Percentiles rank a stretch among this genome's conserved stretches.
Evolutionary conservation across 441 rosid genomes (phyloP).

Genomic region (Aquilaria agallochum): DNA sequence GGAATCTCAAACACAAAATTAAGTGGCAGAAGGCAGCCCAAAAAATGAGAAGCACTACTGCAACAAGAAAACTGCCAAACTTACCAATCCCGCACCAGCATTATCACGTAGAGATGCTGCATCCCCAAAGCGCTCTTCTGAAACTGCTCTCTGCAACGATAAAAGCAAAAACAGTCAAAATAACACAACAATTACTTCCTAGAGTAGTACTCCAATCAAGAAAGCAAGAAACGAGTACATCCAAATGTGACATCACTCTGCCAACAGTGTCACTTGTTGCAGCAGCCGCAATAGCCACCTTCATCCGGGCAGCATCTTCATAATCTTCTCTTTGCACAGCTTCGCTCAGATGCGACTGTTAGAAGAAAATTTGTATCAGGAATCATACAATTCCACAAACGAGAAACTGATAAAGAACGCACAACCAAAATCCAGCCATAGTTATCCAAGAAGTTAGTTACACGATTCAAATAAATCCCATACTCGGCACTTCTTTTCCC

Average conservation of each 20-base stretch:
- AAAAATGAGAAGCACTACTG: neutral
- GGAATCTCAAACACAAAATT: too few relatives aligned
- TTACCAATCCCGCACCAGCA: slow-evolving; percentile 80
- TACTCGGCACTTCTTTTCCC: too few relatives aligned
- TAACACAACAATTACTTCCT: neutral
- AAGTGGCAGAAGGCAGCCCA: neutral
- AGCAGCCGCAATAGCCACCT: slow-evolving; percentile 93
- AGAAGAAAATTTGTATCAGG: neutral
- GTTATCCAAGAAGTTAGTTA: too few relatives aligned
- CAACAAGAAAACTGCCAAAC: slow-evolving; percentile 9
- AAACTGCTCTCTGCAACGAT: slow-evolving; percentile 45
- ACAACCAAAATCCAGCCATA: too few relatives aligned
- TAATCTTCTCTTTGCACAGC: slow-evolving; percentile 70
- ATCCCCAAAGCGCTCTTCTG: slow-evolving; percentile 60
- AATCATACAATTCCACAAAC: too few relatives aligned
- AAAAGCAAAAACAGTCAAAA: slow-evolving; percentile 11
- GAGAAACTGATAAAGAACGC: too few relatives aligned
- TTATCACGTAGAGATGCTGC: slow-evolving; percentile 61
- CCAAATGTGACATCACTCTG: slow-evolving; percentile 55
- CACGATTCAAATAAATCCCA: too few relatives aligned
- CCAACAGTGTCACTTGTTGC: slow-evolving; percentile 81
- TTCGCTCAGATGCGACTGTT: slow-evolving; percentile 62
- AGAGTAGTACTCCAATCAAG: neutral
- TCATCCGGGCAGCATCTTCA: slow-evolving; percentile 76
- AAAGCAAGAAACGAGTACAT: slow-evolving; percentile 31